Evolutionary conservation across 768 basidiomycete genomes (phyloP), one percentile per base, ranked within the genome.

Genomic region (Kwoniella pini): DNA sequence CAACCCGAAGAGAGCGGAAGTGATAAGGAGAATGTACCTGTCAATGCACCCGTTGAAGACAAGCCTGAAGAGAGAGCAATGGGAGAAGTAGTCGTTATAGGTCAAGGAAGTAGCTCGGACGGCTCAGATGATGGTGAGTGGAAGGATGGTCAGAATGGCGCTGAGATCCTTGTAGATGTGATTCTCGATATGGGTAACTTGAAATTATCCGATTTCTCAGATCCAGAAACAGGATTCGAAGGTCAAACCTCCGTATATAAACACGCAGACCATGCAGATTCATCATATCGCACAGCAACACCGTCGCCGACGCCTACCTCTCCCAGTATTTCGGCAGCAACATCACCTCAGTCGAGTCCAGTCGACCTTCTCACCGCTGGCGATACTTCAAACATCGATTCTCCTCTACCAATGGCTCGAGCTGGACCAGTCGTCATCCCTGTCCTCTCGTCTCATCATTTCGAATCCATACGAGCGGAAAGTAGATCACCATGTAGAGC

Each of bases 381-480:
- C 39, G 17, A 24, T 4, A 54, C 44, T 10, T 26, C 49, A 27
- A 52, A 61, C 24, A 15, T 59, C 12, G 70, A 72, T 44, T 74
- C 69, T 2, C 69, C 72, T 19, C 31, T 74, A 17, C 69, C 69
- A 2, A 9, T 71, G 1, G 60, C 57, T 28, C 60, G 72, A 46
- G 72, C 60, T 11, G 72, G 72, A 15, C 70, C 68, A 5, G 70
- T 74, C 27, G 51, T 74, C 43, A 71, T 74, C 26, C 72, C 72
- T 3, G 40, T 38, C 17, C 30, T 70, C 11, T 24, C 57, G 3
- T 43, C 40, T 21, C 64, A 68, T 43, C 38, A 54, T 26, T 31
- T 54, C 5, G 22, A 36, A 24, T 49, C 64, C 0, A 69, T 71
- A 17, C 63, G 63, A 13, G 65, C 68, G 17, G 71, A 70, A 24